These are phyloP conservation scores for Alternaria viburni DNA, from an alignment of 2,329 filamentous ascomycete genomes.

Conservation along the genomic window DNA sequence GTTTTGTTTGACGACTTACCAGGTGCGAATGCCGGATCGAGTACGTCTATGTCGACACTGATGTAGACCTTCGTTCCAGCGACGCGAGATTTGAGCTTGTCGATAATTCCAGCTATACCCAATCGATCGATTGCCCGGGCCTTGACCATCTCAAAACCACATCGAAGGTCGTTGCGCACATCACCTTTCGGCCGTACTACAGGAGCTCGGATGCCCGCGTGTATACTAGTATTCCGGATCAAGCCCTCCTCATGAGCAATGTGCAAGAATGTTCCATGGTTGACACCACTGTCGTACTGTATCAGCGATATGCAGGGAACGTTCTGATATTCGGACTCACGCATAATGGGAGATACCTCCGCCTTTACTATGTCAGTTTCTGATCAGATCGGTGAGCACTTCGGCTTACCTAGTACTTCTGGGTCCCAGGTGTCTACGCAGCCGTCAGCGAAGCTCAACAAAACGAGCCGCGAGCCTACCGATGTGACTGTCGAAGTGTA, in stretches of 20 bases:
- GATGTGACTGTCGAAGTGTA: slow-evolving; percentile 64
- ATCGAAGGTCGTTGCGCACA: slow-evolving; percentile 62
- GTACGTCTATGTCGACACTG: slow-evolving; percentile 63
- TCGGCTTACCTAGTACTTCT: slow-evolving; percentile 55
- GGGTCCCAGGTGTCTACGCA: slow-evolving; percentile 62
- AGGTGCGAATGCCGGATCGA: slow-evolving; percentile 63
- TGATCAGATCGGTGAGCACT: neutral
- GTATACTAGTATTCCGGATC: slow-evolving; percentile 64
- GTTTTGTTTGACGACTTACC: slow-evolving; percentile 43
- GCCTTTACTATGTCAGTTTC: slow-evolving; percentile 41
- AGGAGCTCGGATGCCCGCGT: slow-evolving; percentile 67
- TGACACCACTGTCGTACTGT: slow-evolving; percentile 51
- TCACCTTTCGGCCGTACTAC: slow-evolving; percentile 58
- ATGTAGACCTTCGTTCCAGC: slow-evolving; percentile 62
- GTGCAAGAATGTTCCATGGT: slow-evolving; percentile 68
- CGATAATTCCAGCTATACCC: slow-evolving; percentile 56
- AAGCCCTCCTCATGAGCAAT: slow-evolving; percentile 68
- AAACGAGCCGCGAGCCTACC: slow-evolving; percentile 32
- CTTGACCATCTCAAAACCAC: slow-evolving; percentile 64
- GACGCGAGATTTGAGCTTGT: slow-evolving; percentile 58
- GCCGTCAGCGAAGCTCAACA: neutral
- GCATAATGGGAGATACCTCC: slow-evolving; percentile 67
- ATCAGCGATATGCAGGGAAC: slow-evolving; percentile 3
- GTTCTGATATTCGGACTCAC: slow-evolving; percentile 43
- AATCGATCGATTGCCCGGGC: slow-evolving; percentile 62